These are phyloP conservation scores for Termitomyces sp. DNA, from an alignment of 768 basidiomycete species.

Conservation along the genomic window DNA sequence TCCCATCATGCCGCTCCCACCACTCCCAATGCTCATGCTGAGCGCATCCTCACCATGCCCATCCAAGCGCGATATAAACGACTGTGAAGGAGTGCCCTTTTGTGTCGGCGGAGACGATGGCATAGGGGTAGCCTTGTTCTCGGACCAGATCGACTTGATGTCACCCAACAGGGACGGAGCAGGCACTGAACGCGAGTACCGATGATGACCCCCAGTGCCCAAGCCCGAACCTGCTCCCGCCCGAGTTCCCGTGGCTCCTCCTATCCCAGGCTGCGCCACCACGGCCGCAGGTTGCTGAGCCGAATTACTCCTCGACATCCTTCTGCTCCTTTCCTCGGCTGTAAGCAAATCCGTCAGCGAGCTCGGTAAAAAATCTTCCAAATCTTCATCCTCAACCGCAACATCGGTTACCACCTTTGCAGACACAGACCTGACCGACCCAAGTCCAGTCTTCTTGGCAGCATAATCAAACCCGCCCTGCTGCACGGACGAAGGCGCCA, in stretches of 20 bases:
- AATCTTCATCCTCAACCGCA: constrained; percentile 68
- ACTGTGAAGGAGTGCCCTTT: constrained; percentile 45
- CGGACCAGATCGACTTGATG: constrained; percentile 78
- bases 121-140: constrained; percentile 27
- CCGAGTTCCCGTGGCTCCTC: constrained; percentile 1
- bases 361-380: constrained; percentile 87
- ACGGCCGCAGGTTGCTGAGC: constrained; percentile 26
- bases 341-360: constrained; percentile 87
- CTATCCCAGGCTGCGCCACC: constrained; percentile 9
- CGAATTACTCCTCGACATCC: constrained; percentile 73
- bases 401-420: constrained; percentile 15
- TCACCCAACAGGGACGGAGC: constrained; percentile 72
- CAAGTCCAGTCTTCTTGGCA: constrained; percentile 13
- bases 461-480: constrained; percentile 28
- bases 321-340: constrained; percentile 75
- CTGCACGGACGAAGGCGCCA: constrained; percentile 6
- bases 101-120: constrained; percentile 29
- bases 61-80: constrained; percentile 40
- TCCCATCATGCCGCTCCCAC: constrained; percentile 32
- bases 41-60: constrained; percentile 25
- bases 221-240: background rate
- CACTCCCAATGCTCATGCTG: constrained; percentile 31
- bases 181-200: constrained; percentile 81
- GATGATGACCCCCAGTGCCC: constrained; percentile 44
- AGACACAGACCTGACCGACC: constrained; percentile 9